A percentile compares a stretch with the other conserved stretches of the same genome.
phyloP scores from a whole-genome alignment of 2,329 filamentous ascomycete species.

The Ceratocystis cacaofunesta region DNA sequence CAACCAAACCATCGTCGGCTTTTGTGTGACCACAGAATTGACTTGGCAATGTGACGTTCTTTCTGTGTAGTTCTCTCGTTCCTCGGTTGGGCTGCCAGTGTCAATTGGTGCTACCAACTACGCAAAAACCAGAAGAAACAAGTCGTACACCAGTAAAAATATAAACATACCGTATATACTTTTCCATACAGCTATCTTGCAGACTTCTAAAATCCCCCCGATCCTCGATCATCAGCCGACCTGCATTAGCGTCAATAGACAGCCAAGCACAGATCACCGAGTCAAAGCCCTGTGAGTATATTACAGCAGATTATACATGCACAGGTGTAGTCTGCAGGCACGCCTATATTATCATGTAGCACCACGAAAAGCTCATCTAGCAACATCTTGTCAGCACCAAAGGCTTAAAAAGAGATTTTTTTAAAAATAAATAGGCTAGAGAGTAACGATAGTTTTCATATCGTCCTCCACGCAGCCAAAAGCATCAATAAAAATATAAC shows the following conservation, averaged over 20 bases:
- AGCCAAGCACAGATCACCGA: background rate
- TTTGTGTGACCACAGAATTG: too few relatives aligned
- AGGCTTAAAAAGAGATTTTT: background rate
- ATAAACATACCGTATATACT: too few relatives aligned
- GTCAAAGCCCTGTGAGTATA: background rate
- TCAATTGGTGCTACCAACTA: too few relatives aligned
- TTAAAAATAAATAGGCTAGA: background rate
- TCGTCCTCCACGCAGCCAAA: background rate
- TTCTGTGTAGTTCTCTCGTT: too few relatives aligned
- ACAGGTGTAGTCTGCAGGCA: background rate
- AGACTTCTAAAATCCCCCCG: background rate
- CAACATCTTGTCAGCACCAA: background rate
- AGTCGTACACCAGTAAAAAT: too few relatives aligned
- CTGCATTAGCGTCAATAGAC: background rate
- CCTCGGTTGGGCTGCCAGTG: too few relatives aligned
- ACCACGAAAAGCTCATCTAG: background rate
- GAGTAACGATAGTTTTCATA: background rate
- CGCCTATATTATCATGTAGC: too few relatives aligned
- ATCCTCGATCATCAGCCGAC: background rate
- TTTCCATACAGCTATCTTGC: too few relatives aligned
- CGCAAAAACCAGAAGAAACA: too few relatives aligned
- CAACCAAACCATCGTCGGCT: too few relatives aligned
- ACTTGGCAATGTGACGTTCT: too few relatives aligned
- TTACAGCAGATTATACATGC: background rate
- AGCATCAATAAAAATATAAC: background rate